Percentiles rank a stretch among this genome's conserved stretches.
These are phyloP conservation scores for Aureobasidium lini DNA, from an alignment of 2,329 filamentous ascomycete genomes.

Conservation along the genomic window DNA sequence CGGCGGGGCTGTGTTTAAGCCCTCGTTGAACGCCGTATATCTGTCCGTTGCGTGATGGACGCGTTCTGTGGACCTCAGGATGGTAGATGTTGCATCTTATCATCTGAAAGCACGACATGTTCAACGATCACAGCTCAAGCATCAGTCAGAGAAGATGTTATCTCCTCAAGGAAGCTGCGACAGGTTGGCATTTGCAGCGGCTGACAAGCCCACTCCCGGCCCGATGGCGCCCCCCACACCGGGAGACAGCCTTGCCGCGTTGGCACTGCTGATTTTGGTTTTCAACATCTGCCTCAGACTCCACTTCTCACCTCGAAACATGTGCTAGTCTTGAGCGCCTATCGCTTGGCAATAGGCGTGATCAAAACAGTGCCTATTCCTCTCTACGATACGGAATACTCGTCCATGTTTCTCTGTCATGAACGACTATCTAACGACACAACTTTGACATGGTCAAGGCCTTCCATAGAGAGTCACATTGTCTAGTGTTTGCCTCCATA, in stretches of 20 bases:
- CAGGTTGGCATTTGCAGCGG: not conserved
- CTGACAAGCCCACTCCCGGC: not conserved
- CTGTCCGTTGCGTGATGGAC: constrained; percentile 4
- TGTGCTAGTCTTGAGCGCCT: not conserved
- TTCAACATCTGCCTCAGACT: not conserved
- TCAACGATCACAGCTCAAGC: not conserved
- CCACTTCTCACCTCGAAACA: not conserved
- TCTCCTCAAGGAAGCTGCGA: not conserved
- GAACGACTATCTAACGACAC: too few relatives aligned
- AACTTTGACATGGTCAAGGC: too few relatives aligned
- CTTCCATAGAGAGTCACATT: too few relatives aligned
- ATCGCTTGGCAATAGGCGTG: not conserved
- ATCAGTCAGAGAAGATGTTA: not conserved
- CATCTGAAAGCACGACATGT: not conserved
- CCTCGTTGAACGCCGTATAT: not conserved
- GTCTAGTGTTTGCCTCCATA: too few relatives aligned
- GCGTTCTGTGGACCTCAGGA: not conserved
- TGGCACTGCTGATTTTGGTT: not conserved
- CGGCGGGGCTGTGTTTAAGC: constrained; percentile 9
- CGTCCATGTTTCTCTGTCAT: too few relatives aligned
- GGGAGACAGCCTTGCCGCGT: not conserved
- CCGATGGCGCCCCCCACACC: not conserved
- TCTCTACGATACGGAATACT: too few relatives aligned
- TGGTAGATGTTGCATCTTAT: not conserved
- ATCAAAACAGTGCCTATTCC: not conserved